These are phyloP conservation scores for Agaricus subrufescens DNA, from an alignment of 768 basidiomycete genomes.

Conservation along the genomic window DNA sequence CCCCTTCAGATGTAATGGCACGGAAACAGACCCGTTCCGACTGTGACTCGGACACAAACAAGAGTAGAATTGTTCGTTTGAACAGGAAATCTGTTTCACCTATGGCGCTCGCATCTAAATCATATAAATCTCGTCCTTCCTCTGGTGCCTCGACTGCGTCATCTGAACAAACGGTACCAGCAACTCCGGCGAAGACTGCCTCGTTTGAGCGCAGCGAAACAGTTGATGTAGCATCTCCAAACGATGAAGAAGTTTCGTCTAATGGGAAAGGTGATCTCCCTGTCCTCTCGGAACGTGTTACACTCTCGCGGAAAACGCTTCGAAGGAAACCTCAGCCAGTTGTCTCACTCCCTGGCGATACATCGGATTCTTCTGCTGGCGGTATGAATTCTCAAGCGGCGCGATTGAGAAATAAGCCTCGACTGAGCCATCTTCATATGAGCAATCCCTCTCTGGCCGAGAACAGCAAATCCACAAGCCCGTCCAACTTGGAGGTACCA, in stretches of 20 bases:
- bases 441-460: constrained; percentile 24
- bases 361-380: constrained; percentile 46
- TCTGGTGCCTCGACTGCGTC: constrained; percentile 39
- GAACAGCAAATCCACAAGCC: constrained; percentile 30
- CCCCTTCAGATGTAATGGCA: constrained; percentile 45
- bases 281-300: not conserved
- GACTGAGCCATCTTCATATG: constrained; percentile 45
- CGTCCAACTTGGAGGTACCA: constrained; percentile 46
- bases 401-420: constrained; percentile 47
- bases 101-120: constrained; percentile 54
- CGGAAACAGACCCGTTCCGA: constrained; percentile 39
- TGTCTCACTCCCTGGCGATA: constrained; percentile 27
- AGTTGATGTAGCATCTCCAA: constrained; percentile 5
- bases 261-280: constrained; percentile 1
- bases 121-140: constrained; percentile 30
- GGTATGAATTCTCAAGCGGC: constrained; percentile 31
- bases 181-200: constrained; percentile 18
- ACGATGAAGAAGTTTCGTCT: constrained; percentile 4
- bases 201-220: constrained; percentile 5
- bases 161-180: constrained; percentile 30
- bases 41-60: constrained; percentile 49
- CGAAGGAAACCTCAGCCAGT: constrained; percentile 17
- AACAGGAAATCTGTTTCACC: constrained; percentile 69
- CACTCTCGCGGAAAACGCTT: not conserved
- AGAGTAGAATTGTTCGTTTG: constrained; percentile 57